Conservation (phyloP, 1,284 basidiomycete genomes). For the Cryptococcus sp. region DNA sequence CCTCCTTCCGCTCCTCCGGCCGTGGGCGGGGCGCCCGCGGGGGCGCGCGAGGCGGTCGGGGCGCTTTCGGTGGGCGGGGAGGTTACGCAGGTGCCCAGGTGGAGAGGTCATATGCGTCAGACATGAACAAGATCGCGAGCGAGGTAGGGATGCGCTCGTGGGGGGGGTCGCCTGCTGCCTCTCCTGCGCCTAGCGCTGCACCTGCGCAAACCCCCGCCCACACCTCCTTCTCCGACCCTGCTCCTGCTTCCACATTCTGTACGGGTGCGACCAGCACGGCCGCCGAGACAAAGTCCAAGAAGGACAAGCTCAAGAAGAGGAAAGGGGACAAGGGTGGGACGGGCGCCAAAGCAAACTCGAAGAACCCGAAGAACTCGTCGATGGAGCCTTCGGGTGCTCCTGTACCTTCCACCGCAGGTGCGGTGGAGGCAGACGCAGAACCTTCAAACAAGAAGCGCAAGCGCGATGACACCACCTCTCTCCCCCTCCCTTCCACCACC, state of each 20-base stretch:
- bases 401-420: background rate
- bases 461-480: conserved; percentile 16
- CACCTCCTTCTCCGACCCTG: background rate
- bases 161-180: conserved; percentile 34
- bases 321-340: conserved; percentile 50
- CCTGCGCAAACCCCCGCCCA: background rate
- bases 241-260: background rate
- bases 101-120: conserved; percentile 15
- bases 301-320: conserved; percentile 30
- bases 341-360: conserved; percentile 47
- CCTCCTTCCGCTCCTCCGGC: background rate
- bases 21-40: conserved; percentile 12
- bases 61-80: conserved; percentile 12
- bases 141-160: conserved; percentile 45
- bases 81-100: conserved; percentile 10
- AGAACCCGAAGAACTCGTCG: conserved; percentile 40
- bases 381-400: conserved; percentile 6
- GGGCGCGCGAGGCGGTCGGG: conserved; percentile 14
- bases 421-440: conserved; percentile 5
- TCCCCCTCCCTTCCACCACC: background rate
- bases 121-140: conserved; percentile 33
- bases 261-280: background rate
- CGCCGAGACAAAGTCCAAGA: conserved; percentile 29
- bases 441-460: conserved; percentile 41
- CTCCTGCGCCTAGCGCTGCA: background rate